A percentile compares a stretch with the other conserved stretches of the same genome.
phyloP scores from a whole-genome alignment of 2,329 filamentous ascomycete genomes.

The Colletotrichum higginsianum region DNA sequence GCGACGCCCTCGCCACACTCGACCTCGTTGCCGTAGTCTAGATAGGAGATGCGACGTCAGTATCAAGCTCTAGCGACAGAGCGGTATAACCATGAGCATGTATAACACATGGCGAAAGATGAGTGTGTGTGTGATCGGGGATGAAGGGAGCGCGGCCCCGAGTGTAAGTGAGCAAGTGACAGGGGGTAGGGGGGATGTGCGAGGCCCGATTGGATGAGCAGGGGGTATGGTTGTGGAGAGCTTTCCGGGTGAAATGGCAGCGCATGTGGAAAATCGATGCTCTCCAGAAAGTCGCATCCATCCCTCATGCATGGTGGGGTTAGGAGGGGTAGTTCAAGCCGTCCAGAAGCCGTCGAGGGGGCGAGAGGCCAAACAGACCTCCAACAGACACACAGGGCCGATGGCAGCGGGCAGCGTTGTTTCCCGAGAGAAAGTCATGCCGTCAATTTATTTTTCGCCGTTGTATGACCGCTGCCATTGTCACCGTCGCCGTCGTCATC shows the following conservation, averaged over 20 bases:
- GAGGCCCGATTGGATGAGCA: conserved; percentile 5
- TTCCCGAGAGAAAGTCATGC: conserved; percentile 8
- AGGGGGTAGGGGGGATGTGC: conserved; percentile 21
- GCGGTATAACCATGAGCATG: not conserved
- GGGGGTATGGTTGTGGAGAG: conserved; percentile 32
- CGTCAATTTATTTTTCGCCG: not conserved
- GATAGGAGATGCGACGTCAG: conserved; percentile 15
- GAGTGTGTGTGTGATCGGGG: conserved; percentile 21
- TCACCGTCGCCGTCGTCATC: not conserved
- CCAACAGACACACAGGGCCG: not conserved
- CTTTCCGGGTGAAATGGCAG: conserved; percentile 33
- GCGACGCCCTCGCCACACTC: conserved; percentile 83
- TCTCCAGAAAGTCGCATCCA: conserved; percentile 31
- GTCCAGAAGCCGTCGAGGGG: conserved; percentile 23
- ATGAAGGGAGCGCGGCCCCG: conserved; percentile 11
- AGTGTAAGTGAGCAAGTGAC: conserved; percentile 27
- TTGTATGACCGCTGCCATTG: not conserved
- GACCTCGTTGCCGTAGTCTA: conserved; percentile 88
- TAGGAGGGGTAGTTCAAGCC: conserved; percentile 37
- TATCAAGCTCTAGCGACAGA: not conserved
- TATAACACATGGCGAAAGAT: not conserved
- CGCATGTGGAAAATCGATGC: conserved; percentile 22
- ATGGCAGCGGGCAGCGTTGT: not conserved
- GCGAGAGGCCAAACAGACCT: conserved; percentile 16
- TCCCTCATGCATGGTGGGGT: conserved; percentile 40